Percentiles rank a stretch among this genome's conserved stretches.
Evolutionary conservation across 108 stramenopile genomes (phyloP).

Genomic region (Cyclotella cryptica): DNA sequence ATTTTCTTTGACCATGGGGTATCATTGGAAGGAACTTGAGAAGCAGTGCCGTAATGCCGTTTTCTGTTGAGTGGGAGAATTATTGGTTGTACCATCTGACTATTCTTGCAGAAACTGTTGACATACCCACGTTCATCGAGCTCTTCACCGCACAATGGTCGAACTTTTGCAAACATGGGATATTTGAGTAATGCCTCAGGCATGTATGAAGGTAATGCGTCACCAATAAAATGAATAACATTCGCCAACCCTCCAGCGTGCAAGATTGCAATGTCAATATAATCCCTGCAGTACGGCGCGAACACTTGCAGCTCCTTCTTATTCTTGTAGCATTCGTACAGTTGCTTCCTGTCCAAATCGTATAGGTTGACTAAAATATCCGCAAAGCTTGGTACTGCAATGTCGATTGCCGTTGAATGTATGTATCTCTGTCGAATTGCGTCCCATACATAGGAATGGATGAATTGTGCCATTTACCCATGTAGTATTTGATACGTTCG

Average conservation of each 20-base stretch:
- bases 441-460: conserved; percentile 43
- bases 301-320: conserved; percentile 40
- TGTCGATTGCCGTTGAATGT: conserved; percentile 46
- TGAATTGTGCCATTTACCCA: conserved; percentile 53
- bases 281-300: conserved; percentile 53
- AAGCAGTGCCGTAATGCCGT: conserved; percentile 42
- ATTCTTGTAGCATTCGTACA: conserved; percentile 40
- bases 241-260: conserved; percentile 46
- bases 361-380: conserved; percentile 48
- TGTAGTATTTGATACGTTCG: conserved; percentile 50
- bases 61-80: conserved; percentile 53
- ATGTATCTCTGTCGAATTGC: conserved; percentile 38
- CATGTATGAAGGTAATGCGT: conserved; percentile 39
- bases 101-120: conserved; percentile 16
- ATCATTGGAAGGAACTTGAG: conserved; percentile 60
- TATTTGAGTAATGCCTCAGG: conserved; percentile 29
- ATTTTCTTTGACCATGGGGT: conserved; percentile 77
- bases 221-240: conserved; percentile 47
- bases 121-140: conserved; percentile 1
- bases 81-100: conserved; percentile 27
- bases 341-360: conserved; percentile 30
- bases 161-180: conserved; percentile 54
- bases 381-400: conserved; percentile 48
- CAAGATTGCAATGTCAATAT: conserved; percentile 52
- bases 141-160: conserved; percentile 29